Evolutionary conservation across 306 rosid species (phyloP).

Genomic region (Quercus rubra): DNA sequence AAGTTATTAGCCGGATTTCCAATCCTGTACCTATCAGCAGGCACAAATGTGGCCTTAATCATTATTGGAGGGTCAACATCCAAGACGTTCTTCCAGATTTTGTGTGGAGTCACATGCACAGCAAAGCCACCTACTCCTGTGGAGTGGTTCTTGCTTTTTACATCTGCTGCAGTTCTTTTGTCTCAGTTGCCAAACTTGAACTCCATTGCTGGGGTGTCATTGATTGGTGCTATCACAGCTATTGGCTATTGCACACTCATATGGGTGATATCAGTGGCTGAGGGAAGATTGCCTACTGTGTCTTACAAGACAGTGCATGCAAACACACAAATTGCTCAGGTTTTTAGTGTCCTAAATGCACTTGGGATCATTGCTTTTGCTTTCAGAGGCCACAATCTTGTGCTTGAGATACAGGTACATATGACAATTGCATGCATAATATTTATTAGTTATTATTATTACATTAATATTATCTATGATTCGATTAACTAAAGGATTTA

Average conservation of each 20-base stretch:
- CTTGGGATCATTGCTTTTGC: slow-evolving; percentile 57
- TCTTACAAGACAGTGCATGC: slow-evolving; percentile 28
- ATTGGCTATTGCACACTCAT: slow-evolving; percentile 38
- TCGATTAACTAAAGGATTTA: too few species aligned
- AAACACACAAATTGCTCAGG: not conserved
- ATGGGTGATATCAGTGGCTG: slow-evolving; percentile 35
- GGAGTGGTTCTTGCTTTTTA: slow-evolving; percentile 49
- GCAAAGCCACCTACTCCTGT: slow-evolving; percentile 26
- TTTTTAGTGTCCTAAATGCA: slow-evolving; percentile 39
- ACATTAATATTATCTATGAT: too few species aligned
- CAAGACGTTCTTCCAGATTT: slow-evolving; percentile 18
- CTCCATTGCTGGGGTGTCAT: slow-evolving; percentile 48
- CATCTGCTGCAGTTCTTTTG: slow-evolving; percentile 38
- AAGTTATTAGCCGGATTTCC: slow-evolving; percentile 30
- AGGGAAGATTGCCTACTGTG: slow-evolving; percentile 39
- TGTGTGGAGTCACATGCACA: slow-evolving; percentile 27
- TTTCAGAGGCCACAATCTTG: slow-evolving; percentile 57
- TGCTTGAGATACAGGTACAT: slow-evolving; percentile 55
- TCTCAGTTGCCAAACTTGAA: slow-evolving; percentile 53
- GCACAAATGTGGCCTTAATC: slow-evolving; percentile 37
- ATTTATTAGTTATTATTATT: too few species aligned
- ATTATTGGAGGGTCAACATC: slow-evolving; percentile 43
- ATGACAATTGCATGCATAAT: not conserved
- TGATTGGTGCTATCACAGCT: slow-evolving; percentile 49
- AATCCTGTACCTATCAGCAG: slow-evolving; percentile 39